Base-by-base conservation (phyloP, 257 asterid species). In the Leonotis leonurus region DNA sequence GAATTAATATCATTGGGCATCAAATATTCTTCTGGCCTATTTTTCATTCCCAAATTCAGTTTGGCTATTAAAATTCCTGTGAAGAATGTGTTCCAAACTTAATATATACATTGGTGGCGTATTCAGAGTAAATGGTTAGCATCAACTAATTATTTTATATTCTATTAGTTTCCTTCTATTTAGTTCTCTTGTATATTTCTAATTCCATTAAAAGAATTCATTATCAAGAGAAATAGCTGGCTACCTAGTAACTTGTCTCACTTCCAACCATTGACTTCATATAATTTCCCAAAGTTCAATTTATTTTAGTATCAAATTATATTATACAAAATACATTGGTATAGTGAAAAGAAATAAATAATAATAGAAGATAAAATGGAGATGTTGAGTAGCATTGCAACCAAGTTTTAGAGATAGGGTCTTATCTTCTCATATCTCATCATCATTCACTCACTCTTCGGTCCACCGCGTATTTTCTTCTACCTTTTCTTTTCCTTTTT, bases 331-430 rank as follows among this genome's bases (percentile, higher is more conserved):
- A n/a, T n/a, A n/a, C n/a, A n/a, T n/a, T n/a, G n/a, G n/a, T n/a
- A n/a, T n/a, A n/a, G n/a, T n/a, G n/a, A n/a, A n/a, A n/a, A n/a
- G n/a, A n/a, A n/a, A n/a, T n/a, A n/a, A n/a, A n/a, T n/a, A n/a
- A 35, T 27, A 48, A 0, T 6, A 50, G 29, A 20, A 45, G 69
- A 73, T 70, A 64, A 51, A 62, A 62, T 13, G 24, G 53, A 59
- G 63, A 48, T 51, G 48, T 41, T 44, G 16, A 45, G 30, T 5
- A 39, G 68, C 55, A 78, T 61, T 25, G 51, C 50, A 67, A 37
- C 86, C 89, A 82, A 51, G 84, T 71, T 62, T 46, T 71, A 26
- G 52, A 75, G 94, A 88, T 85, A 78, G 80, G 78, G 69, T 73
- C 94, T 85, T 88, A 85, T 85, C 96, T 70, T 67, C 8, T 54